Percentiles rank a stretch among this genome's conserved stretches.
These are phyloP conservation scores for Chaetomium strumarium DNA, from an alignment of 2,329 filamentous ascomycete species.

Conservation along the genomic window DNA sequence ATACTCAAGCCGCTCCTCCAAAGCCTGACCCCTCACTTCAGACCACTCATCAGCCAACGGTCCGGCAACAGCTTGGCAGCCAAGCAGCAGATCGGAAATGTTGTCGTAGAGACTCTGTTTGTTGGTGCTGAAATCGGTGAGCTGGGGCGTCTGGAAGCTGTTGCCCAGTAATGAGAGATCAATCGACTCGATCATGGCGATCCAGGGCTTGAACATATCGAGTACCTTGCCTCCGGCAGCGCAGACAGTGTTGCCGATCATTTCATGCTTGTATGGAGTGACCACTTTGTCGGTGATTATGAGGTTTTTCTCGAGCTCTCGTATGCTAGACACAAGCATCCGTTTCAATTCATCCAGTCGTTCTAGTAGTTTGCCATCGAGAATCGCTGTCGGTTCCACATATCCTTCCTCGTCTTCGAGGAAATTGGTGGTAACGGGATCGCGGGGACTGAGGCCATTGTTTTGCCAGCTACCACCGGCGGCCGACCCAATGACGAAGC, in stretches of 20 bases:
- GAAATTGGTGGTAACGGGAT: constrained; percentile 75
- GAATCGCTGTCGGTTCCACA: constrained; percentile 62
- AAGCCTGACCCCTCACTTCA: constrained; percentile 79
- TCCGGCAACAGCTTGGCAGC: constrained; percentile 85
- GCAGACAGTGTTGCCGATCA: constrained; percentile 78
- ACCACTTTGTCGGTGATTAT: constrained; percentile 74
- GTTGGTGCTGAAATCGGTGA: constrained; percentile 80
- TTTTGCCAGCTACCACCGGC: constrained; percentile 85
- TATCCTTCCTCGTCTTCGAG: constrained; percentile 73
- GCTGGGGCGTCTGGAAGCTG: constrained; percentile 74
- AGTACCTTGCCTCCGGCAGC: constrained; percentile 71
- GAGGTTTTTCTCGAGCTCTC: constrained; percentile 81
- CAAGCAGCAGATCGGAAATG: constrained; percentile 79
- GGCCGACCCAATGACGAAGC: constrained; percentile 82
- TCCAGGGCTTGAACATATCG: constrained; percentile 85
- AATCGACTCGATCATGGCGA: constrained; percentile 84
- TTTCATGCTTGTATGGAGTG: constrained; percentile 68
- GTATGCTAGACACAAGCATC: constrained; percentile 77
- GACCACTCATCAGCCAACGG: constrained; percentile 94
- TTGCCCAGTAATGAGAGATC: constrained; percentile 75
- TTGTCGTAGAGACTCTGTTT: constrained; percentile 94
- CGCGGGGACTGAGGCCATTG: constrained; percentile 57
- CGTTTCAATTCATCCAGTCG: constrained; percentile 80
- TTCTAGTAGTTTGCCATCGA: constrained; percentile 75
- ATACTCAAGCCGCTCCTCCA: constrained; percentile 79